Evolutionary conservation across 2,329 filamentous ascomycete species (phyloP), one percentile per base, ranked within the genome.

Genomic region (Domatiomyces globalis): DNA sequence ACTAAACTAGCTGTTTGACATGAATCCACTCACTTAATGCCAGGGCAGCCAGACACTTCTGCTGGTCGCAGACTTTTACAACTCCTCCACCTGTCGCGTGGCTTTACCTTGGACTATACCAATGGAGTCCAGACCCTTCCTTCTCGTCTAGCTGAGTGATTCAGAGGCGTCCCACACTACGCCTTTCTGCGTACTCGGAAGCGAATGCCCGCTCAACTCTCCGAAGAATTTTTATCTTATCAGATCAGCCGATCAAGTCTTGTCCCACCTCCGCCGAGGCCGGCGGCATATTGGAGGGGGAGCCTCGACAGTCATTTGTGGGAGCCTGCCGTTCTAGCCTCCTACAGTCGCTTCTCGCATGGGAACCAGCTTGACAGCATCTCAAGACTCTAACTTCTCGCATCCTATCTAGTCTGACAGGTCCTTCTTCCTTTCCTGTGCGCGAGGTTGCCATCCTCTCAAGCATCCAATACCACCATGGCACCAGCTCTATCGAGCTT

Each of bases 401-500:
- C 18, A 12, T n/a, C 45, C 39, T 43, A 56, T 57, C 55, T 55
- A 54, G 56, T 57, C 55, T 55, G 53, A 56, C 56, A 51, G 36
- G 29, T 50, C 48, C 18, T 50, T 20, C 43, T 19, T 46, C 48
- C 43, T 46, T 43, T 48, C 43, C n/a, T 50, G 33, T 36, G 33
- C 47, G 6, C n/a, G 17, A 20, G 22, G 22, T 42, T 39, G 15
- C 27, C 47, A 6, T 42, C 15, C 27, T 8, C 17, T 25, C 29
- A 20, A 36, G 47, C 20, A 49, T 36, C 33, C 45, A 42, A 39
- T 25, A 43, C 5, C 36, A 58, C 51, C 36, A 75, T 75, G 72
- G 68, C 69, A 19, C 58, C 69, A 44, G 73, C 70, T 22, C 51
- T 73, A 48, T 71, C 67, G 1, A 69, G 63, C 53, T 68, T 73